These are phyloP conservation scores for Citrullus colocynthis DNA, from an alignment of 306 rosid species.

Conservation along the genomic window DNA sequence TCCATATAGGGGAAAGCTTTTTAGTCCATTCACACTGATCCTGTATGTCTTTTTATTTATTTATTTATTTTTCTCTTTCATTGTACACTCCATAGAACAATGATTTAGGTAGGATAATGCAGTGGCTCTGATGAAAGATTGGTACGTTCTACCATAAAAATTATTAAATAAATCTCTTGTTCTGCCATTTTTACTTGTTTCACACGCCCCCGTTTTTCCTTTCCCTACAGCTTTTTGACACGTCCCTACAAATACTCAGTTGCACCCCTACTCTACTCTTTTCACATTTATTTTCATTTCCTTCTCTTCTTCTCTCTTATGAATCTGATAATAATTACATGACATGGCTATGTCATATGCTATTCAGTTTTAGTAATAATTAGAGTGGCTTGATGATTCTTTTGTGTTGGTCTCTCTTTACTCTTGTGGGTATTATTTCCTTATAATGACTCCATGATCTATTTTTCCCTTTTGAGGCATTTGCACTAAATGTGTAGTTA, in stretches of 20 bases:
- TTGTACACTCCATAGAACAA: constrained; percentile 3
- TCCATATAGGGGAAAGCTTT: background rate
- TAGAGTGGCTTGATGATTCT: background rate
- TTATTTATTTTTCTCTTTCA: too few species aligned
- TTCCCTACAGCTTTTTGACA: background rate
- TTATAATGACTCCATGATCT: background rate
- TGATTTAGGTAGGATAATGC: constrained; percentile 12
- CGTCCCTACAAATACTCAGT: background rate
- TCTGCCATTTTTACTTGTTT: constrained; percentile 18
- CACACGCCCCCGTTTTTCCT: constrained; percentile 13
- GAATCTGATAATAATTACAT: background rate
- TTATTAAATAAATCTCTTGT: background rate
- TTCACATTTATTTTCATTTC: background rate
- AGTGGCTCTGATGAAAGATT: constrained; percentile 1
- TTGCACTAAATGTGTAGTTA: background rate
- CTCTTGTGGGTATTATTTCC: background rate
- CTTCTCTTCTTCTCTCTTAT: background rate
- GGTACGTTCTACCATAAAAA: background rate
- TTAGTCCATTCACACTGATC: background rate
- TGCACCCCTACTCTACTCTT: background rate
- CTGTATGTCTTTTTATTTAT: background rate
- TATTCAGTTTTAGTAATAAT: background rate
- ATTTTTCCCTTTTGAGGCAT: background rate
- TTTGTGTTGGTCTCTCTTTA: background rate
- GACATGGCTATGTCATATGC: background rate